Conservation (phyloP, 495 filamentous ascomycete genomes). For the Lichenothelia convexa region DNA sequence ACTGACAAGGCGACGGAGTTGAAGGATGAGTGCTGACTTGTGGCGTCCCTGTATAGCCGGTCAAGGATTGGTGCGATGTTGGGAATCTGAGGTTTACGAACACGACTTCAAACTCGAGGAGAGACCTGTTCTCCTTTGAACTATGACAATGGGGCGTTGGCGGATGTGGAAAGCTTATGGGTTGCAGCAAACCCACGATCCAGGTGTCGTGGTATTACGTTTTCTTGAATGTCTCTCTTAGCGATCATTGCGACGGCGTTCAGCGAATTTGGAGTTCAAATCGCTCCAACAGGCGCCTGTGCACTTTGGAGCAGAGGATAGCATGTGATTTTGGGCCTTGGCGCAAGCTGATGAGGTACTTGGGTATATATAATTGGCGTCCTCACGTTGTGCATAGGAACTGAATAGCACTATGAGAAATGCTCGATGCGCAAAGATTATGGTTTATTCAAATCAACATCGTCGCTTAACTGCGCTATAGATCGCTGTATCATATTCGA, state of each 20-base stretch:
- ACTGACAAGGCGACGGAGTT: neutral
- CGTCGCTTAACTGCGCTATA: too few relatives aligned
- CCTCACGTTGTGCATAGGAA: too few relatives aligned
- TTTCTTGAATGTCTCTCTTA: neutral
- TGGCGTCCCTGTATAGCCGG: conserved; percentile 2
- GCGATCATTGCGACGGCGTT: neutral
- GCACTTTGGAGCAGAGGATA: too few relatives aligned
- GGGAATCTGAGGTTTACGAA: conserved; percentile 11
- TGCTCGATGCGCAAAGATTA: too few relatives aligned
- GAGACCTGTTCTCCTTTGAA: neutral
- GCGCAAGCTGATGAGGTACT: too few relatives aligned
- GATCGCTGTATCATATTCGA: too few relatives aligned
- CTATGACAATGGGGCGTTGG: neutral
- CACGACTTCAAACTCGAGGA: neutral
- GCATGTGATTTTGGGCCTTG: too few relatives aligned
- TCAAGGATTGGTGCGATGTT: conserved; percentile 16
- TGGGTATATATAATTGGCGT: too few relatives aligned
- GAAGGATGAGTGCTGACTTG: conserved; percentile 1
- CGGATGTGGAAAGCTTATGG: neutral
- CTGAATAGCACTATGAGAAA: too few relatives aligned
- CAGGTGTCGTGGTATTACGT: neutral
- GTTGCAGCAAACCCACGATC: neutral
- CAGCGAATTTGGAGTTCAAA: neutral
- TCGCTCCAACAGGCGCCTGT: too few relatives aligned
- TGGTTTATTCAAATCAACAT: too few relatives aligned